Conservation (phyloP, 192 early-diverging fungal genomes). For the Coemansia sp. region DNA sequence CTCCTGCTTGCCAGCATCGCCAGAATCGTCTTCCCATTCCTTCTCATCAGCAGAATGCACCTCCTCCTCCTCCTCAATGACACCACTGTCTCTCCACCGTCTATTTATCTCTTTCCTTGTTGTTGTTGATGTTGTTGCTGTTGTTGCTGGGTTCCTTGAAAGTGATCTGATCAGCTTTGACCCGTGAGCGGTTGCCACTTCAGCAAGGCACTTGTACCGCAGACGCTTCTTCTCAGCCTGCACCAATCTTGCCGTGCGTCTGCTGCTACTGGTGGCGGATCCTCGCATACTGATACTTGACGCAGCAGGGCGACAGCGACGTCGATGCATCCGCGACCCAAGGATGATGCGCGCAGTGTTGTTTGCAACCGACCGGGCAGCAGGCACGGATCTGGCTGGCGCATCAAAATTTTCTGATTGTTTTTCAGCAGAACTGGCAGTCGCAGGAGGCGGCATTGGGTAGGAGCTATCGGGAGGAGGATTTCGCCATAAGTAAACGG, state of each 20-base stretch:
- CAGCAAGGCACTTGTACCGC: slow-evolving; percentile 50
- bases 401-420: neutral
- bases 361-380: slow-evolving; percentile 2
- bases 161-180: slow-evolving; percentile 42
- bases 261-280: neutral
- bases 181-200: slow-evolving; percentile 42
- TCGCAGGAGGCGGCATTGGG: slow-evolving; percentile 23
- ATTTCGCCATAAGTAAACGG: slow-evolving; percentile 46
- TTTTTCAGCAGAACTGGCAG: neutral
- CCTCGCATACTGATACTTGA: neutral
- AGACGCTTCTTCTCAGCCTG: slow-evolving; percentile 8
- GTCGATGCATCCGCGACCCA: slow-evolving; percentile 4
- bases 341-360: slow-evolving; percentile 10
- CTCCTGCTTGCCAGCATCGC: neutral
- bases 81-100: neutral
- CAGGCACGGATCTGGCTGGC: neutral
- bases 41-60: neutral
- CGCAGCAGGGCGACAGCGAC: neutral
- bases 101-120: too few relatives aligned
- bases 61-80: neutral
- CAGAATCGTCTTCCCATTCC: slow-evolving; percentile 13
- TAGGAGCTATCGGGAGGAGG: slow-evolving; percentile 50
- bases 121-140: too few relatives aligned
- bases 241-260: neutral
- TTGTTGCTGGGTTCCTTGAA: slow-evolving; percentile 21